phyloP scores from a whole-genome alignment of 1,139 yeast species.

The Saccharomyces hybrid region DNA sequence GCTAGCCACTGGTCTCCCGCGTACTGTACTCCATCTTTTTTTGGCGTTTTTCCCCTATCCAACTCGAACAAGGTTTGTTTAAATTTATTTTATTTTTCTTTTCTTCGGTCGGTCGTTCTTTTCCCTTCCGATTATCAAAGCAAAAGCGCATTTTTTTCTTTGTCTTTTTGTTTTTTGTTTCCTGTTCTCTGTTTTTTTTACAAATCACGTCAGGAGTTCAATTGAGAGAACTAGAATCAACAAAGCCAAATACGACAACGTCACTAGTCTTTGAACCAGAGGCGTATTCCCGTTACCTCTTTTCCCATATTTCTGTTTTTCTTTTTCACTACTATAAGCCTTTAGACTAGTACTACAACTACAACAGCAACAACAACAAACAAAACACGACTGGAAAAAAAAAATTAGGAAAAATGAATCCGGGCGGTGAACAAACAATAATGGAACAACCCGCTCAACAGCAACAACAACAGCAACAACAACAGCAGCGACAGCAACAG shows the following conservation, averaged over 20 bases:
- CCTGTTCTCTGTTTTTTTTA: background rate
- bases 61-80: background rate
- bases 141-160: background rate
- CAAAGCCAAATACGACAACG: background rate
- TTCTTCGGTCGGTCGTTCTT: background rate
- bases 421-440: conserved; percentile 1
- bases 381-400: background rate
- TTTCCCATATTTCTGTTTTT: background rate
- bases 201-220: background rate
- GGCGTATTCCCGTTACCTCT: background rate
- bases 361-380: background rate
- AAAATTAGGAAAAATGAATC: background rate
- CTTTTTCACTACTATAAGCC: background rate
- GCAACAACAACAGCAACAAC: conserved; percentile 6
- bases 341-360: background rate
- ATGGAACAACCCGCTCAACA: conserved; percentile 9
- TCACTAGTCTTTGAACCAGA: background rate
- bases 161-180: background rate
- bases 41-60: conserved; percentile 1
- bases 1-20: background rate
- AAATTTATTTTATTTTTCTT: background rate
- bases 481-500: conserved; percentile 38
- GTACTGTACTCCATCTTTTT: conserved; percentile 1
- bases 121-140: conserved; percentile 1
- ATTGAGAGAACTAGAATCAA: background rate